A percentile compares a stretch with the other conserved stretches of the same genome.
phyloP scores from a whole-genome alignment of 306 rosid species.

The Prunus fruticosa region DNA sequence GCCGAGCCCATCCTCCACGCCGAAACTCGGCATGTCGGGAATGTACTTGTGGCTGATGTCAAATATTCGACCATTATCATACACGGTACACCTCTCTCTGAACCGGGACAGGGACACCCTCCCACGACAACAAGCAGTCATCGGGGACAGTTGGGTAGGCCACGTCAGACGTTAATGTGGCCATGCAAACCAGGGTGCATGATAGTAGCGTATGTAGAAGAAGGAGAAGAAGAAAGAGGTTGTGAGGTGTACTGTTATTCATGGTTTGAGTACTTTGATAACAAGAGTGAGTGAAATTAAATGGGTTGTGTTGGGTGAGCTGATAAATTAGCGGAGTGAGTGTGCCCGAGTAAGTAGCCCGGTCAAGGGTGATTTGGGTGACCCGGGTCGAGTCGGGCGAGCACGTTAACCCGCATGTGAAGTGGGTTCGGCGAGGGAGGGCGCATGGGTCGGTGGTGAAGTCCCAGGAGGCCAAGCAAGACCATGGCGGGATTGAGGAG shows the following conservation, averaged over 20 bases:
- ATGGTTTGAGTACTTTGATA: background rate
- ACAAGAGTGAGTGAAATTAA: background rate
- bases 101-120: background rate
- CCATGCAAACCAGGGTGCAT: background rate
- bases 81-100: background rate
- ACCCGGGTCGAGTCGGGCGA: conserved; percentile 50
- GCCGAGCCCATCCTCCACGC: background rate
- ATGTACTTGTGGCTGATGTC: background rate
- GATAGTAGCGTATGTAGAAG: background rate
- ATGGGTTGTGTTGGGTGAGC: conserved; percentile 35
- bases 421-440: conserved; percentile 65
- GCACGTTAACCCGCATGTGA: conserved; percentile 81
- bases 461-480: conserved; percentile 88
- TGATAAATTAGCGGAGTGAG: conserved; percentile 67
- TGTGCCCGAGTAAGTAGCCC: conserved; percentile 68
- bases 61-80: background rate
- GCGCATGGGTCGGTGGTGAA: conserved; percentile 80
- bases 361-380: conserved; percentile 86
- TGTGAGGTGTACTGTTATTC: background rate
- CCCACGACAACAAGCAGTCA: background rate
- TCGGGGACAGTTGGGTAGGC: background rate
- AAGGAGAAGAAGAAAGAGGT: background rate
- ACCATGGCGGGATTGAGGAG: conserved; percentile 61
- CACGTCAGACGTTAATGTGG: background rate
- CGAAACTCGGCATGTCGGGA: background rate